A percentile compares a stretch with the other conserved stretches of the same genome.
Evolutionary conservation across 768 basidiomycete genomes (phyloP).

Genomic region (Tulasnella sp.): DNA sequence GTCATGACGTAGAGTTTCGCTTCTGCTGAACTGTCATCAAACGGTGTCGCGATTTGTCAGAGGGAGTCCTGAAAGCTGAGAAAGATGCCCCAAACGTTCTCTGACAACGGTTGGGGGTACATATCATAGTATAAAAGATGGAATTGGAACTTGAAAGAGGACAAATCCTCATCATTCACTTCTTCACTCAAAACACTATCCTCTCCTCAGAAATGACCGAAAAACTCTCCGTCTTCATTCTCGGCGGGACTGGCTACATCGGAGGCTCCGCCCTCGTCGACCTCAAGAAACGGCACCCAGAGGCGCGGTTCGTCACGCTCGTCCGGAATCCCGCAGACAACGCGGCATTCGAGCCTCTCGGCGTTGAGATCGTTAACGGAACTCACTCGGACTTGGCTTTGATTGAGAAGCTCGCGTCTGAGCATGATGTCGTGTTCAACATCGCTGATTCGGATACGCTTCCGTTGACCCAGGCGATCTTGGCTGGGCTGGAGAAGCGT

Average conservation of each 20-base stretch:
- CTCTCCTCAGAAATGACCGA: not conserved
- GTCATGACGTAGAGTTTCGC: too few species aligned
- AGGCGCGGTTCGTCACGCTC: slow-evolving; percentile 16
- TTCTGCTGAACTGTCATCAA: too few species aligned
- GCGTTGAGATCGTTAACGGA: slow-evolving; percentile 13
- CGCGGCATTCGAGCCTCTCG: slow-evolving; percentile 13
- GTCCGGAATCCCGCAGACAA: slow-evolving; percentile 15
- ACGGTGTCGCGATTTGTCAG: too few species aligned
- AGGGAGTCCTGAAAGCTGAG: too few species aligned
- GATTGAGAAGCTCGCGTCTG: slow-evolving; percentile 9
- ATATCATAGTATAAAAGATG: not conserved
- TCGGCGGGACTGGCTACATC: slow-evolving; percentile 16
- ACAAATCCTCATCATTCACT: not conserved
- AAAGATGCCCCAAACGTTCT: too few species aligned
- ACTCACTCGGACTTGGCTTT: slow-evolving; percentile 6
- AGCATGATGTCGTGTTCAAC: slow-evolving; percentile 21
- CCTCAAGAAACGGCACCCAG: slow-evolving; percentile 23
- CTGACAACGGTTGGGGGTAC: too few species aligned
- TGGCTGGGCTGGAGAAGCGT: slow-evolving; percentile 17
- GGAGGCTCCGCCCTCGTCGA: slow-evolving; percentile 27
- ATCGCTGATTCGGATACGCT: slow-evolving; percentile 22
- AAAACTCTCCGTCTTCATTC: slow-evolving; percentile 3
- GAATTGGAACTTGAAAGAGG: too few species aligned
- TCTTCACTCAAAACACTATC: not conserved
- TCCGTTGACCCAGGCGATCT: slow-evolving; percentile 18